Evolutionary conservation across 2,329 filamentous ascomycete species (phyloP).

Genomic region (Aureobasidium sp.): DNA sequence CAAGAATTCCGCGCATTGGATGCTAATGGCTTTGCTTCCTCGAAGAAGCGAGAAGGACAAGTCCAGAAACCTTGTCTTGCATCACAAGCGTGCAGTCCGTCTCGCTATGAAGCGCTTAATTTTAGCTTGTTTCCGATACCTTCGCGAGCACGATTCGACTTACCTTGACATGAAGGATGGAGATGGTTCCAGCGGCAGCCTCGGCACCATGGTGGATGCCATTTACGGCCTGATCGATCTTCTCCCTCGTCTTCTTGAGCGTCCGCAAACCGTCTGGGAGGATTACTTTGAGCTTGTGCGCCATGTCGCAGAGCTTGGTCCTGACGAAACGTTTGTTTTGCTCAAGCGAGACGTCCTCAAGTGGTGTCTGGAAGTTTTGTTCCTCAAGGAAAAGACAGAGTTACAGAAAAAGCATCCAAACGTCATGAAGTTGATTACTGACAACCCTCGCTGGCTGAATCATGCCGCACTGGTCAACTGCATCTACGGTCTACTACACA

Average conservation of each 20-base stretch:
- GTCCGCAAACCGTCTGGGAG: constrained; percentile 4
- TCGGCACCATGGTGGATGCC: background rate
- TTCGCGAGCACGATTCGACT: constrained; percentile 26
- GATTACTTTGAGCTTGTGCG: constrained; percentile 16
- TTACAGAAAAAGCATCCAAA: background rate
- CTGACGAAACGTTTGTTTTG: constrained; percentile 12
- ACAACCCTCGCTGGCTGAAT: background rate
- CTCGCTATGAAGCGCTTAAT: constrained; percentile 23
- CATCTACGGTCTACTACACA: constrained; percentile 10
- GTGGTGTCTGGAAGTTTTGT: constrained; percentile 14
- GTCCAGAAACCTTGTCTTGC: constrained; percentile 53
- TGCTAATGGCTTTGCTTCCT: constrained; percentile 51
- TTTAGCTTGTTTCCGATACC: constrained; percentile 23
- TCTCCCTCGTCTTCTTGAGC: background rate
- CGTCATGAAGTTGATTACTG: background rate
- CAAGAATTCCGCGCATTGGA: constrained; percentile 45
- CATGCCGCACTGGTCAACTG: constrained; percentile 2
- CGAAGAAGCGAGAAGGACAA: constrained; percentile 37
- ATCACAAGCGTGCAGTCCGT: constrained; percentile 23
- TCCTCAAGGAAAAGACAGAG: background rate
- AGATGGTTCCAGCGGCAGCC: background rate
- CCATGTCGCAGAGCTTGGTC: constrained; percentile 14
- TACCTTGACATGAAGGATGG: constrained; percentile 18
- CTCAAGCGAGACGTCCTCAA: constrained; percentile 11
- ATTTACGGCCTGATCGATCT: background rate